Evolutionary conservation across 306 rosid species (phyloP).

Genomic region (Begonia masoniana): DNA sequence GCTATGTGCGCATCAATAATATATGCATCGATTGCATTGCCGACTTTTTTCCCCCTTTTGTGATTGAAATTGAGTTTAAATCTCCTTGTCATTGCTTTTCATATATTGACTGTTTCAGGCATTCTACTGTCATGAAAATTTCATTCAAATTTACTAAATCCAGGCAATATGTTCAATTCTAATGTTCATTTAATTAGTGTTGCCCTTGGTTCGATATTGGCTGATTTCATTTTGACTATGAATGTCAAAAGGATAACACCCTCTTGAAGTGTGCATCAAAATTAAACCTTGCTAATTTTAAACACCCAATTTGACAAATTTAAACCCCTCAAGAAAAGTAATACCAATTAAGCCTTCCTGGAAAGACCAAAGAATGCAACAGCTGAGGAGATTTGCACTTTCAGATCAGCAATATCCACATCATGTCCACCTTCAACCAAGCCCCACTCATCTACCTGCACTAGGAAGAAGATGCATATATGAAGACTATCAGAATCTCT

Average conservation of each 20-base stretch:
- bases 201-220: too few species aligned
- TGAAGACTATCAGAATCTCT: background rate
- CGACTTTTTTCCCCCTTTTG: constrained; percentile 15
- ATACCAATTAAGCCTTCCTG: constrained; percentile 22
- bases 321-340: too few species aligned
- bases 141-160: too few species aligned
- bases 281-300: too few species aligned
- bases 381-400: constrained; percentile 70
- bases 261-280: too few species aligned
- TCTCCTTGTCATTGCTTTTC: constrained; percentile 8
- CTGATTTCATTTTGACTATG: too few species aligned
- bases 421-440: constrained; percentile 99
- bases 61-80: constrained; percentile 15
- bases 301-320: background rate
- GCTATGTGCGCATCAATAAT: background rate
- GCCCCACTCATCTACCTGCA: constrained; percentile 84
- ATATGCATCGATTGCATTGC: background rate
- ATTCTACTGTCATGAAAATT: too few species aligned
- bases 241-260: too few species aligned
- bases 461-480: background rate
- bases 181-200: too few species aligned
- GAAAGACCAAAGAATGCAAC: constrained; percentile 73
- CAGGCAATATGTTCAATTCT: too few species aligned
- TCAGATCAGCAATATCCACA: constrained; percentile 78
- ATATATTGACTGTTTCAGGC: too few species aligned